A percentile compares a stretch with the other conserved stretches of the same genome.
Evolutionary conservation across 2,329 filamentous ascomycete species (phyloP).

Genomic region (Talaromyces sp.): DNA sequence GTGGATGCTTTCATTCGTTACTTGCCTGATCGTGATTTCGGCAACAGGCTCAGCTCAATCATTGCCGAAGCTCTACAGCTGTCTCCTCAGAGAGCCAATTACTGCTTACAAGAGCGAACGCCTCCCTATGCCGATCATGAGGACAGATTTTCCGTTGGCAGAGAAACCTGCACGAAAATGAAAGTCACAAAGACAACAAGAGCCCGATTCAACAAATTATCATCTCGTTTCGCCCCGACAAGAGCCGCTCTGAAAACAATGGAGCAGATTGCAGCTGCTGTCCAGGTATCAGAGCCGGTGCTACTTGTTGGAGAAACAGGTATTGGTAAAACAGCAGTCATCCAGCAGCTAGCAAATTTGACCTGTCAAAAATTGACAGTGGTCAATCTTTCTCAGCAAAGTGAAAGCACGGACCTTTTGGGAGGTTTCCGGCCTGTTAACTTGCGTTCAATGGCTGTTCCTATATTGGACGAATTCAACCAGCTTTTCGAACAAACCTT

Average conservation of each 20-base stretch:
- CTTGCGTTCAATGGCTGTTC: slow-evolving; percentile 78
- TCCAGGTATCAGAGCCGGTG: slow-evolving; percentile 81
- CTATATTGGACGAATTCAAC: slow-evolving; percentile 90
- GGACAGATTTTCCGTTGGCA: slow-evolving; percentile 60
- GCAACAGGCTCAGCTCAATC: slow-evolving; percentile 51
- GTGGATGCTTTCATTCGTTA: slow-evolving; percentile 88
- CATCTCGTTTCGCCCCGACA: slow-evolving; percentile 74
- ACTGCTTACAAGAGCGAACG: slow-evolving; percentile 70
- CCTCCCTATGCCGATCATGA: slow-evolving; percentile 65
- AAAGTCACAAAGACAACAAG: slow-evolving; percentile 50
- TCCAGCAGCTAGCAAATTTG: slow-evolving; percentile 83
- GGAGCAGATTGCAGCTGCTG: slow-evolving; percentile 80
- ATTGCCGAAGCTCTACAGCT: slow-evolving; percentile 88
- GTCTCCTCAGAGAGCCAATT: slow-evolving; percentile 73
- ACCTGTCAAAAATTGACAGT: slow-evolving; percentile 84
- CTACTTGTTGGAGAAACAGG: slow-evolving; percentile 97
- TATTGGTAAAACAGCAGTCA: slow-evolving; percentile 94
- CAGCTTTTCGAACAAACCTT: slow-evolving; percentile 85
- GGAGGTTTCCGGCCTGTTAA: slow-evolving; percentile 97
- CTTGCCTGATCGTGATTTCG: slow-evolving; percentile 63
- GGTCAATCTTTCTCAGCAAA: slow-evolving; percentile 96
- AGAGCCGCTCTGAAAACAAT: slow-evolving; percentile 77
- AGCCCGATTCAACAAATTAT: slow-evolving; percentile 36
- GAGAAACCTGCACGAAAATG: slow-evolving; percentile 57
- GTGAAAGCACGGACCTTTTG: slow-evolving; percentile 90